Percentiles rank a stretch among this genome's conserved stretches.
Conservation (phyloP, 345 rosid genomes). For the Geranium rotundifolium region DNA sequence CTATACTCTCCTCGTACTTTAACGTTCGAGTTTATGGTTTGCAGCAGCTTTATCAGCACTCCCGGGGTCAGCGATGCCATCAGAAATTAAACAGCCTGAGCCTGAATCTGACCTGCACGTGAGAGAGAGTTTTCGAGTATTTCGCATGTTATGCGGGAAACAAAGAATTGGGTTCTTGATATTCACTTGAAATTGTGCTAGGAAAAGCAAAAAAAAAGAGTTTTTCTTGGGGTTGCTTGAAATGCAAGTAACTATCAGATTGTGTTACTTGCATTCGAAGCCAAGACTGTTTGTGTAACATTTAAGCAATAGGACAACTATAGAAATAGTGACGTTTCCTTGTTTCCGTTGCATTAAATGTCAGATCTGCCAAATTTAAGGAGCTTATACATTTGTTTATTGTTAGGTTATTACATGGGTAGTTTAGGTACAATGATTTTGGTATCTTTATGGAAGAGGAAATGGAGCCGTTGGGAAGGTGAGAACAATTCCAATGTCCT, state of each 20-base stretch:
- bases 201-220: not conserved
- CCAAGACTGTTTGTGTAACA: not conserved
- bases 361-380: no score
- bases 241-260: not conserved
- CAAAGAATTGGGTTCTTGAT: not conserved
- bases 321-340: not conserved
- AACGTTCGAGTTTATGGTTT: constrained; percentile 53
- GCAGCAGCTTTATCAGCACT: constrained; percentile 75
- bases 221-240: not conserved
- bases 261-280: not conserved
- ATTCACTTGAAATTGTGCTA: not conserved
- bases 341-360: not conserved
- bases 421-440: not conserved
- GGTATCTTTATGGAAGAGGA: not conserved
- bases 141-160: no score
- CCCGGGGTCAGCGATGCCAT: constrained; percentile 86
- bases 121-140: no score
- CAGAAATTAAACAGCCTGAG: no score
- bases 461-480: not conserved
- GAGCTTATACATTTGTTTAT: no score
- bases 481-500: not conserved
- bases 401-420: no score
- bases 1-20: constrained; percentile 72
- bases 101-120: no score
- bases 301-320: not conserved